These are phyloP conservation scores for Vaccinium darrowii DNA, from an alignment of 148 eudicot species.

Conservation along the genomic window DNA sequence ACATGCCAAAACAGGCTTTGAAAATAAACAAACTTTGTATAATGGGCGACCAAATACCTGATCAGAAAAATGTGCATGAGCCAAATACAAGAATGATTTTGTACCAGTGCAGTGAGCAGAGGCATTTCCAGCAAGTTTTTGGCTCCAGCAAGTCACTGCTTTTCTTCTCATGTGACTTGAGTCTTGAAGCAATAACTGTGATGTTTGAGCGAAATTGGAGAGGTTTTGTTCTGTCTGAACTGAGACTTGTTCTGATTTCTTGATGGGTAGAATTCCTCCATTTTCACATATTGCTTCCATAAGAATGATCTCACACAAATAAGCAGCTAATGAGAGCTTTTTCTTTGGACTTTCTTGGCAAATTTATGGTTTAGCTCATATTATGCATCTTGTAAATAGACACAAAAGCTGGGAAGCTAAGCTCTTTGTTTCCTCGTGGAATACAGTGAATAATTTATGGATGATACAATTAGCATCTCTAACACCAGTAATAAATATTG, in stretches of 20 bases:
- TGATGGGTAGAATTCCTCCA: slow-evolving; percentile 1
- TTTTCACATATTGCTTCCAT: slow-evolving; percentile 13
- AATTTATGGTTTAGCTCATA: too few relatives aligned
- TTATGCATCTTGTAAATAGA: too few relatives aligned
- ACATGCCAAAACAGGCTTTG: too few relatives aligned
- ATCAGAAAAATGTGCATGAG: neutral
- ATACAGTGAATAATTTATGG: too few relatives aligned
- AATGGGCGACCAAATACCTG: neutral
- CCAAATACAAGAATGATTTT: too few relatives aligned
- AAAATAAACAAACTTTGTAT: too few relatives aligned
- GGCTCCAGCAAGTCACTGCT: slow-evolving; percentile 5
- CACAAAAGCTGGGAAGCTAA: too few relatives aligned
- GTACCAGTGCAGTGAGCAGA: slow-evolving; percentile 17
- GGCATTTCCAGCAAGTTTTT: slow-evolving; percentile 16
- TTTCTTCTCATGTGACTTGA: slow-evolving; percentile 11
- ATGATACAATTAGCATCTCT: too few relatives aligned
- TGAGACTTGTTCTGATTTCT: neutral
- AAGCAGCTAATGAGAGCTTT: too few relatives aligned
- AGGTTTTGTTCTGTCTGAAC: neutral
- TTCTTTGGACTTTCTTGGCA: too few relatives aligned
- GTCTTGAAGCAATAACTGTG: slow-evolving; percentile 11
- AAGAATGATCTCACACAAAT: neutral
- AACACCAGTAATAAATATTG: too few relatives aligned
- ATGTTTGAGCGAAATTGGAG: slow-evolving; percentile 18
- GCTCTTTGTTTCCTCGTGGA: too few relatives aligned